Percentiles rank a stretch among this genome's conserved stretches.
Evolutionary conservation across 805 yeast genomes (phyloP).

Genomic region (Cyberlindnera xishuangbannaensis): DNA sequence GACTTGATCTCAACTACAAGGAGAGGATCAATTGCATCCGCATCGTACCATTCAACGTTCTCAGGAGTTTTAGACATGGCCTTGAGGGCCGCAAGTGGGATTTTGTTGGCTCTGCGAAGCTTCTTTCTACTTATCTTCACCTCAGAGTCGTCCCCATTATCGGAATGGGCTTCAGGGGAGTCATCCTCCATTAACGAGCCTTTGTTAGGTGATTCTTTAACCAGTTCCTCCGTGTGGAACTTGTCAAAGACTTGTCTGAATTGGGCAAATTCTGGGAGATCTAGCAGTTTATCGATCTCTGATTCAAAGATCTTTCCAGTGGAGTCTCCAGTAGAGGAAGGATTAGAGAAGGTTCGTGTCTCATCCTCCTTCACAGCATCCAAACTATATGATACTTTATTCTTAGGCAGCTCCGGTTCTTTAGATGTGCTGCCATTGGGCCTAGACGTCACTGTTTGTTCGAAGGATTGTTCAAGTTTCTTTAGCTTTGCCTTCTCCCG

Average conservation of each 20-base stretch:
- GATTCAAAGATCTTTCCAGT: constrained; percentile 12
- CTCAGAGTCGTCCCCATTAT: constrained; percentile 12
- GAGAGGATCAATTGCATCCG: constrained; percentile 75
- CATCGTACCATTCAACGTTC: constrained; percentile 80
- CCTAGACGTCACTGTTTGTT: no score
- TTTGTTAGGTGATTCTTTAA: constrained; percentile 16
- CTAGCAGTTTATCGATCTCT: constrained; percentile 21
- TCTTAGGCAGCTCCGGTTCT: background rate
- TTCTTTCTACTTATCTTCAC: constrained; percentile 41
- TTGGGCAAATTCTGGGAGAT: constrained; percentile 29
- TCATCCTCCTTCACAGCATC: background rate
- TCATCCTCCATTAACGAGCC: constrained; percentile 30
- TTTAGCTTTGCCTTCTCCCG: constrained; percentile 24
- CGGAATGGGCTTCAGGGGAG: background rate
- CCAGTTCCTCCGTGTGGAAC: constrained; percentile 25
- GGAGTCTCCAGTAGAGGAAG: no score
- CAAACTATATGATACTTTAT: no score
- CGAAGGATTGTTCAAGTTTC: constrained; percentile 12
- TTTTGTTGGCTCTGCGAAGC: constrained; percentile 44
- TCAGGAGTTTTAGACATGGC: constrained; percentile 58
- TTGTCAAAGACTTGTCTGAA: constrained; percentile 31
- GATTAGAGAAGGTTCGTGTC: no score
- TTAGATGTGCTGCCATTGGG: no score
- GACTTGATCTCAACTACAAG: constrained; percentile 60
- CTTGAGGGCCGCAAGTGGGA: constrained; percentile 66